A percentile compares a stretch with the other conserved stretches of the same genome.
phyloP scores from a whole-genome alignment of 2,329 filamentous ascomycete species.

The Botrytis elliptica region DNA sequence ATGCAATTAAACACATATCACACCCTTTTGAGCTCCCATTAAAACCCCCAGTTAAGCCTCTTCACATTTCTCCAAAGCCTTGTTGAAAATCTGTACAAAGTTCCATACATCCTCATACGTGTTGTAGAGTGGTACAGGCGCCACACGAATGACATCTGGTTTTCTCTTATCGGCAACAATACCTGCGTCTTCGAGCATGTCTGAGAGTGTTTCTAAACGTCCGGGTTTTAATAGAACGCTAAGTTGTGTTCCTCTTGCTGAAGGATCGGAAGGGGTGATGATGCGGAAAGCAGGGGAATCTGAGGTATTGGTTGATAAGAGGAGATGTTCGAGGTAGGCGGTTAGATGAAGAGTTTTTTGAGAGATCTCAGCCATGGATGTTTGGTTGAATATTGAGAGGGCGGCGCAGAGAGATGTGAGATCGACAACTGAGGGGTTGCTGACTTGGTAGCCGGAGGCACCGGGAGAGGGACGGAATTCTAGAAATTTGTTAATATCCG shows the following conservation, averaged over 20 bases:
- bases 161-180: constrained; percentile 81
- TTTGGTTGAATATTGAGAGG: constrained; percentile 70
- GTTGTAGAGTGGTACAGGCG: constrained; percentile 83
- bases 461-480: constrained; percentile 74
- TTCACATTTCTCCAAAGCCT: constrained; percentile 28
- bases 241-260: constrained; percentile 53
- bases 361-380: constrained; percentile 66
- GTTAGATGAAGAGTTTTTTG: constrained; percentile 72
- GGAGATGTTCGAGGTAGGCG: constrained; percentile 69
- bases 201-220: constrained; percentile 66
- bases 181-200: constrained; percentile 62
- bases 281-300: constrained; percentile 45
- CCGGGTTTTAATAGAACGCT: constrained; percentile 69
- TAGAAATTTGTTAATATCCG: constrained; percentile 33
- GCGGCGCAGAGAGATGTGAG: constrained; percentile 72
- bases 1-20: not conserved
- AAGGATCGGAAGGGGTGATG: constrained; percentile 38
- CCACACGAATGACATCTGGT: constrained; percentile 80
- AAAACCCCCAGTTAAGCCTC: not conserved
- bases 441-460: constrained; percentile 80
- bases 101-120: constrained; percentile 69
- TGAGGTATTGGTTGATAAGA: constrained; percentile 43
- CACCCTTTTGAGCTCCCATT: not conserved
- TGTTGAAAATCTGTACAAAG: constrained; percentile 53
- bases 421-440: constrained; percentile 78